Percentiles rank a stretch among this genome's conserved stretches.
Evolutionary conservation across 176 grass and related monocot species (phyloP).

Genomic region (Rhipidocladum racemiflorum): DNA sequence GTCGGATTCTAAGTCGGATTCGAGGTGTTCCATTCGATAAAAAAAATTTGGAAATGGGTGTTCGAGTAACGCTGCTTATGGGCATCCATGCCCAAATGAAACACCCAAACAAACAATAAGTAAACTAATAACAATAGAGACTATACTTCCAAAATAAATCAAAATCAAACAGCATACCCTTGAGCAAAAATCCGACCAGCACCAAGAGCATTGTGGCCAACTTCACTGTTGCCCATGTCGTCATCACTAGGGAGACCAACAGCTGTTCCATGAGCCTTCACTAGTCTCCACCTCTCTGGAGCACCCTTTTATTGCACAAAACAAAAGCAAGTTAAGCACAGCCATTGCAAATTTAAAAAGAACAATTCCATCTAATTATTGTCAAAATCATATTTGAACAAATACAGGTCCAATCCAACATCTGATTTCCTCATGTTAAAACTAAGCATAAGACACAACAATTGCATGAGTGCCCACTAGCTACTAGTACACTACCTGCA

Average conservation of each 20-base stretch:
- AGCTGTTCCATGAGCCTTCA: slow-evolving; percentile 93
- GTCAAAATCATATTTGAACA: not conserved
- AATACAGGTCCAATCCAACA: not conserved
- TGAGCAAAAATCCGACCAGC: slow-evolving; percentile 87
- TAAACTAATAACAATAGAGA: not conserved
- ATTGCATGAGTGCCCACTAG: not conserved
- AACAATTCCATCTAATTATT: not conserved
- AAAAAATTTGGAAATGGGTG: too few species aligned
- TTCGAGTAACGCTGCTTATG: too few species aligned
- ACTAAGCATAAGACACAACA: not conserved
- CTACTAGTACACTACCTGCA: not conserved
- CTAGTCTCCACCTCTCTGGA: slow-evolving; percentile 84
- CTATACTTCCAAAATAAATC: slow-evolving; percentile 7
- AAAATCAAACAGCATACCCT: slow-evolving; percentile 55
- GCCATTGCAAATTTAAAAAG: not conserved
- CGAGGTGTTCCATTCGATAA: too few species aligned
- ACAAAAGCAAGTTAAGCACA: not conserved
- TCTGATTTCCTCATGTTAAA: not conserved
- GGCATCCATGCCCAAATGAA: not conserved
- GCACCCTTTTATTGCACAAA: slow-evolving; percentile 55
- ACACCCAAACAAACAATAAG: not conserved
- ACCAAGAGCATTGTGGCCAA: slow-evolving; percentile 96
- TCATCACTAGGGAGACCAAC: slow-evolving; percentile 91
- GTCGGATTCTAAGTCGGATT: too few species aligned
- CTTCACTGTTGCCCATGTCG: slow-evolving; percentile 99